These are phyloP conservation scores for Phaseolus coccineus DNA, from an alignment of 331 rosid genomes.

Conservation along the genomic window DNA sequence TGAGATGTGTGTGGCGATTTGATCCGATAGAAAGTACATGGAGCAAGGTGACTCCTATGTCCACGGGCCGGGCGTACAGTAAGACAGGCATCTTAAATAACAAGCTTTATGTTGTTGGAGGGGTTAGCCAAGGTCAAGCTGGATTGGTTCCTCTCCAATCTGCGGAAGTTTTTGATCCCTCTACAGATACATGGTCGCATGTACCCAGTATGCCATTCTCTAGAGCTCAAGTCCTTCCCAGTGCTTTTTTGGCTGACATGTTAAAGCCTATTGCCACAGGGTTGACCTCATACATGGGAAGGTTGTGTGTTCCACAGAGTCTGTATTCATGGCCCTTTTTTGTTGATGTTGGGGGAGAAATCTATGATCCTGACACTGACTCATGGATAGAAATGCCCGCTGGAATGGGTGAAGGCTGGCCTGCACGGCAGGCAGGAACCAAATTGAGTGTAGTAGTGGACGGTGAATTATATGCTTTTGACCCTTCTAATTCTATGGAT, in stretches of 20 bases:
- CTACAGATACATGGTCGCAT: conserved; percentile 70
- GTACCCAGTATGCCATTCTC: conserved; percentile 95
- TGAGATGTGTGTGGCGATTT: conserved; percentile 83
- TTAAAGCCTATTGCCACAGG: conserved; percentile 95
- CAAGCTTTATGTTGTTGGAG: conserved; percentile 96
- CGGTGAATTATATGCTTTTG: conserved; percentile 88
- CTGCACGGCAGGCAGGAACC: conserved; percentile 89
- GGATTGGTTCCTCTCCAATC: conserved; percentile 91
- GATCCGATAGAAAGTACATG: conserved; percentile 74
- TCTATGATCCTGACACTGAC: conserved; percentile 84
- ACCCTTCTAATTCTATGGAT: conserved; percentile 79
- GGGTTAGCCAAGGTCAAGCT: conserved; percentile 83
- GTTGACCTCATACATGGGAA: conserved; percentile 86
- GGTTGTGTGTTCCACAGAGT: conserved; percentile 88
- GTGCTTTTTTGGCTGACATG: conserved; percentile 86
- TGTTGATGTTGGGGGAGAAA: conserved; percentile 96
- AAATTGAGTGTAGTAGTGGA: conserved; percentile 86
- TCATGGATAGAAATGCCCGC: conserved; percentile 90
- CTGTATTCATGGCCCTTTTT: conserved; percentile 93
- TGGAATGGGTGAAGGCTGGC: conserved; percentile 99
- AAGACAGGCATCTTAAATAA: conserved; percentile 84
- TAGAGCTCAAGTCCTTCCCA: conserved; percentile 79
- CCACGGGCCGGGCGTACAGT: conserved; percentile 84
- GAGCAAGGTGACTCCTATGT: conserved; percentile 80
- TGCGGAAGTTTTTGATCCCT: conserved; percentile 92